Evolutionary conservation across 148 eudicot genomes (phyloP).

Genomic region (Spergularia bocconei): DNA sequence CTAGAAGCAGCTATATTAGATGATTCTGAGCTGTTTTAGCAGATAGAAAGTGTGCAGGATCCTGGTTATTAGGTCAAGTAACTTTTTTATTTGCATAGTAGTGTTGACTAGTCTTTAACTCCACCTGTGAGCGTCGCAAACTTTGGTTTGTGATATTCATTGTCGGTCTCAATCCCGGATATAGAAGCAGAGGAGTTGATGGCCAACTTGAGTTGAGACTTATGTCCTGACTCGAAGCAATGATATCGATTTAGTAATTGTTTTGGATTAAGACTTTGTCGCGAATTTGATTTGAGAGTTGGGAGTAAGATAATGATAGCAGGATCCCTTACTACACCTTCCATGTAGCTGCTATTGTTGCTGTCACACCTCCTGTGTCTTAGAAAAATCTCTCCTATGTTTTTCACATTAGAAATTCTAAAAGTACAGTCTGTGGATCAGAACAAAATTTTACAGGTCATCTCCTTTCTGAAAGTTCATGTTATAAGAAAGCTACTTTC

Average conservation of each 20-base stretch:
- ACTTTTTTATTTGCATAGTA: too few species aligned
- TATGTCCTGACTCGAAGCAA: too few species aligned
- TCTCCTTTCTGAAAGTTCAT: constrained; percentile 5
- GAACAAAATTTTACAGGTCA: not conserved
- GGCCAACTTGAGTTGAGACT: too few species aligned
- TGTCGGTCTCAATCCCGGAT: not conserved
- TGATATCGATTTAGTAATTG: too few species aligned
- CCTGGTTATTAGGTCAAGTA: too few species aligned
- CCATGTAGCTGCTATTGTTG: not conserved
- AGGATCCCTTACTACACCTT: not conserved
- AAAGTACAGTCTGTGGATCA: not conserved
- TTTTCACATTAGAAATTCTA: not conserved
- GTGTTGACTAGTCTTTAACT: too few species aligned
- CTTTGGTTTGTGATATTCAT: not conserved
- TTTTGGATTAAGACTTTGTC: too few species aligned
- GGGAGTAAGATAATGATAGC: not conserved
- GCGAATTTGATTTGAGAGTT: too few species aligned
- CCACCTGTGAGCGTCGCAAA: not conserved
- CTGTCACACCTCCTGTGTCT: not conserved
- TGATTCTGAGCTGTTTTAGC: too few species aligned
- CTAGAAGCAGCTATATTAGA: too few species aligned
- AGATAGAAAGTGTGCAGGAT: too few species aligned
- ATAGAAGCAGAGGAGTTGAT: not conserved
- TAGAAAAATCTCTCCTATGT: not conserved
- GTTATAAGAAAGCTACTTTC: too few species aligned